phyloP scores from a whole-genome alignment of 257 asterid species.

The Thymus quinquecostatus region DNA sequence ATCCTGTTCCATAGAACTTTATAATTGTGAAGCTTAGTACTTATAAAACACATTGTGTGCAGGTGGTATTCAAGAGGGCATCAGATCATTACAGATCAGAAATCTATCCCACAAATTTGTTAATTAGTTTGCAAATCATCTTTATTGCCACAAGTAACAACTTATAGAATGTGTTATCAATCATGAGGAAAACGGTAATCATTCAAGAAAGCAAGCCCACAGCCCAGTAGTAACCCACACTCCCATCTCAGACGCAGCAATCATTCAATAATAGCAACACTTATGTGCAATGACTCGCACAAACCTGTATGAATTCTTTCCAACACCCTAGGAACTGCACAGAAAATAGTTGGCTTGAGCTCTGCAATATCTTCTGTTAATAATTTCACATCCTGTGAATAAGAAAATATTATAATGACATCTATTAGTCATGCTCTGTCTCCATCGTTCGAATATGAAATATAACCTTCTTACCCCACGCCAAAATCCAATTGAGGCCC shows the following conservation, averaged over 20 bases:
- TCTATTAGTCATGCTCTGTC: conserved; percentile 12
- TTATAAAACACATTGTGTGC: neutral
- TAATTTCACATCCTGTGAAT: conserved; percentile 78
- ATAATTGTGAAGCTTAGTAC: conserved; percentile 3
- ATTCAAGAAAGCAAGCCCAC: conserved; percentile 13
- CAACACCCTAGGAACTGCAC: conserved; percentile 96
- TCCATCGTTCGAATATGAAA: conserved; percentile 20
- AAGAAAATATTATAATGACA: conserved; percentile 28
- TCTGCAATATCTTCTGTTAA: conserved; percentile 83
- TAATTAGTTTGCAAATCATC: conserved; percentile 21
- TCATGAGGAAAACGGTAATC: conserved; percentile 12
- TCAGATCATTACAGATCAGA: neutral
- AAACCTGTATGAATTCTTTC: conserved; percentile 89
- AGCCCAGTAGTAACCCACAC: conserved; percentile 5
- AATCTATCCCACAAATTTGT: neutral
- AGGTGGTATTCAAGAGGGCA: conserved; percentile 22
- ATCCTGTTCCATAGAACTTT: conserved; percentile 20
- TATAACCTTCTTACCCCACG: conserved; percentile 77
- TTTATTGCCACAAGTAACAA: conserved; percentile 22
- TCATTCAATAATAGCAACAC: conserved; percentile 13
- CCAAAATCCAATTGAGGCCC: conserved; percentile 98
- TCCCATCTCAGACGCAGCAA: conserved; percentile 25
- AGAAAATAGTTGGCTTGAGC: conserved; percentile 88
- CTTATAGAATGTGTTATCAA: conserved; percentile 5
- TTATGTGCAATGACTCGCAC: conserved; percentile 20